Evolutionary conservation across 805 yeast species (phyloP).

Genomic region (Cyberlindnera sargentensis): DNA sequence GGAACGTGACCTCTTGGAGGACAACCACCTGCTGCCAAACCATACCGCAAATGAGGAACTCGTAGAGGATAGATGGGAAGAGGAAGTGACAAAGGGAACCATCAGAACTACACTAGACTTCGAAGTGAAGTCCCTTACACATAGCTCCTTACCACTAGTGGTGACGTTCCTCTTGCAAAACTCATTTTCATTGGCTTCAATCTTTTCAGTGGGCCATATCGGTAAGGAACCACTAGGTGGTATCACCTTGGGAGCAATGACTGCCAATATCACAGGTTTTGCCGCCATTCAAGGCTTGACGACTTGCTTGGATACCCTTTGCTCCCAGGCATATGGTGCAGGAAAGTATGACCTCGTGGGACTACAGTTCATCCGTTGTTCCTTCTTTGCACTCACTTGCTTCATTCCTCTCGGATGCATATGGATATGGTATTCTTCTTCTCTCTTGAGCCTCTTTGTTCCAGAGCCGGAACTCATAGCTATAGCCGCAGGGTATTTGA

Average conservation of each 20-base stretch:
- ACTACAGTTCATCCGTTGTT: conserved; percentile 64
- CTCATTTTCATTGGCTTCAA: conserved; percentile 22
- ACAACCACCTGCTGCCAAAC: conserved; percentile 14
- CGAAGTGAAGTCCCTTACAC: conserved; percentile 15
- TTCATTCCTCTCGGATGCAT: conserved; percentile 20
- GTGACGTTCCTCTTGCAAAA: conserved; percentile 22
- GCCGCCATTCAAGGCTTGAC: conserved; percentile 81
- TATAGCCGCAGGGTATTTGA: conserved; percentile 47
- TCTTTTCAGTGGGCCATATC: conserved; percentile 58
- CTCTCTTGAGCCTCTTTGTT: conserved; percentile 15
- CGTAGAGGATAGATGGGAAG: conserved; percentile 21
- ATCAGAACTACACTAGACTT: conserved; percentile 15
- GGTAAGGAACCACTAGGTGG: conserved; percentile 80
- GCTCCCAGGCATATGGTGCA: conserved; percentile 84
- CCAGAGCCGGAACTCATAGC: conserved; percentile 15
- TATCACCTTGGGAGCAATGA: conserved; percentile 77
- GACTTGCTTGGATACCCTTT: conserved; percentile 74
- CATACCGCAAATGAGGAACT: conserved; percentile 5
- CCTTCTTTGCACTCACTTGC: conserved; percentile 25
- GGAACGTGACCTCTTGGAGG: conserved; percentile 18
- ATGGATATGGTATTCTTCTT: conserved; percentile 16
- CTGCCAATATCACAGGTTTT: conserved; percentile 66
- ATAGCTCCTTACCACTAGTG: conserved; percentile 20
- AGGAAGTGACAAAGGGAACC: conserved; percentile 18
- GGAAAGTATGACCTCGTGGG: conserved; percentile 70